A percentile compares a stretch with the other conserved stretches of the same genome.
phyloP scores from a whole-genome alignment of 192 early-diverging fungal species.

The Coemansia sp. region DNA sequence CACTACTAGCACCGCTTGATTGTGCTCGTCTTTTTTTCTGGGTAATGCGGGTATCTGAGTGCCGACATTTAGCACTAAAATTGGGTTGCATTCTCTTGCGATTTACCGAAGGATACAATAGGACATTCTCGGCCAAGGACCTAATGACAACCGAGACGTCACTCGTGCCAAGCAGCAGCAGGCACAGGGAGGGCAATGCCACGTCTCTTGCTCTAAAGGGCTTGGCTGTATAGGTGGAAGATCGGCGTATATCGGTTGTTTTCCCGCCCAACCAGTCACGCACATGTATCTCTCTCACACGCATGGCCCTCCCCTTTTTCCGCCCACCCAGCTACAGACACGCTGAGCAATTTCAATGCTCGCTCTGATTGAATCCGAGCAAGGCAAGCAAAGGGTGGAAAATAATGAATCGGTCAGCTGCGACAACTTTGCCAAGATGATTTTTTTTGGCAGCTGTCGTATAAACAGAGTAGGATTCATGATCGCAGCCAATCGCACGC shows the following conservation, averaged over 20 bases:
- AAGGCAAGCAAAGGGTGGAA: neutral
- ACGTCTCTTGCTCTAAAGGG: neutral
- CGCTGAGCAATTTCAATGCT: neutral
- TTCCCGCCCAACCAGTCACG: neutral
- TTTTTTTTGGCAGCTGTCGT: too few species aligned
- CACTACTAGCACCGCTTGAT: neutral
- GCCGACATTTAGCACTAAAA: neutral
- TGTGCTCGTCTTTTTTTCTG: neutral
- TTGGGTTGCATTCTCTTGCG: neutral
- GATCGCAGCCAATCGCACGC: slow-evolving; percentile 1
- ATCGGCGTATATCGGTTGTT: neutral
- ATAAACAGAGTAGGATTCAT: neutral
- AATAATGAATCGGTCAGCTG: neutral
- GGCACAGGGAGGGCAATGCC: neutral
- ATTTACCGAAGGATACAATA: neutral
- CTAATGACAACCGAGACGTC: neutral
- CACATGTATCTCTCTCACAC: neutral
- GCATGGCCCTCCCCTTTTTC: neutral
- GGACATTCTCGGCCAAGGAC: neutral
- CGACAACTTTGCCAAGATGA: neutral
- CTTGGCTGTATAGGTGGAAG: neutral
- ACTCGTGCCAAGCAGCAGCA: neutral
- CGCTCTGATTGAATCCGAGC: neutral
- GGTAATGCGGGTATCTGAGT: neutral
- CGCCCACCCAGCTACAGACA: neutral